These are phyloP conservation scores for Aspergillus sp. DNA, from an alignment of 2,329 filamentous ascomycete genomes.

Conservation along the genomic window DNA sequence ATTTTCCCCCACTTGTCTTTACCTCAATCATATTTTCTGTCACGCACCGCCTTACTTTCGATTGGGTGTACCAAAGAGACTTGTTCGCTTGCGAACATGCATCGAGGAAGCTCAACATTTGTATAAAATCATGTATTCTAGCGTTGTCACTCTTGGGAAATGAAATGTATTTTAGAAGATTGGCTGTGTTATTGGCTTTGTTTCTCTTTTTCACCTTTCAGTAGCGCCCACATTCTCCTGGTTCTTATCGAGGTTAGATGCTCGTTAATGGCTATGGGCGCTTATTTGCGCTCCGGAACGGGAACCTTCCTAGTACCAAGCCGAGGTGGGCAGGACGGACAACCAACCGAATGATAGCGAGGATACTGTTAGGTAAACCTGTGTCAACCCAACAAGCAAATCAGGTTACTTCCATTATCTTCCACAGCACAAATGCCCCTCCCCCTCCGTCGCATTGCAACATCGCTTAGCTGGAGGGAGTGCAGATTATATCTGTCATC, in stretches of 20 bases:
- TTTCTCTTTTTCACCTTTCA: not conserved
- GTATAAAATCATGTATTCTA: constrained; percentile 6
- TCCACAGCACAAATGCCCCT: constrained; percentile 36
- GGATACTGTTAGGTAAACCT: constrained; percentile 4
- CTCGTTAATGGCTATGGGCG: constrained; percentile 4
- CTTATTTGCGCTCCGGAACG: constrained; percentile 13
- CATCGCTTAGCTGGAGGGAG: constrained; percentile 23
- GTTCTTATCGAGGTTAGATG: not conserved
- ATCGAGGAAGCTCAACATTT: not conserved
- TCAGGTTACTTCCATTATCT: constrained; percentile 17
- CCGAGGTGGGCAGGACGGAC: not conserved
- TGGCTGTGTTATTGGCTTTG: not conserved
- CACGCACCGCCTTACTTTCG: not conserved
- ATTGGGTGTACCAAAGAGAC: not conserved
- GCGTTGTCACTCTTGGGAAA: not conserved
- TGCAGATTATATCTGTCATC: constrained; percentile 14
- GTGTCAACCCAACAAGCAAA: constrained; percentile 12
- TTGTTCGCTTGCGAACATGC: not conserved
- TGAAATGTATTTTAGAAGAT: constrained; percentile 1
- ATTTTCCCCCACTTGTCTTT: not conserved
- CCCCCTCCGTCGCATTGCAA: constrained; percentile 33
- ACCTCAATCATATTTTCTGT: not conserved
- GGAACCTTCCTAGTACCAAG: not conserved
- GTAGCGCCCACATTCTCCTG: not conserved
- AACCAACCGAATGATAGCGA: not conserved